phyloP scores from a whole-genome alignment of 139 green algal species.

The Nannochloris sp. region DNA sequence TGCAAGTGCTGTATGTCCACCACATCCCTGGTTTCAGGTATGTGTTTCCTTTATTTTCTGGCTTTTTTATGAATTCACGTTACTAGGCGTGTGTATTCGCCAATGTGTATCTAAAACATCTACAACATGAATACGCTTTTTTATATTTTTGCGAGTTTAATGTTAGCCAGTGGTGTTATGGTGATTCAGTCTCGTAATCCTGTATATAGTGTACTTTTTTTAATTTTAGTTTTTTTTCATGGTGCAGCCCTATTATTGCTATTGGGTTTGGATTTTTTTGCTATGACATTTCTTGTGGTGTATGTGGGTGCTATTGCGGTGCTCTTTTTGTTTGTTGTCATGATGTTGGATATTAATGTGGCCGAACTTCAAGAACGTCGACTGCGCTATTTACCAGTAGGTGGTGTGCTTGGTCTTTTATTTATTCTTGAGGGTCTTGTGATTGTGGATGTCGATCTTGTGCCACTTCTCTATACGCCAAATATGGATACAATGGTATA shows the following conservation, averaged over 20 bases:
- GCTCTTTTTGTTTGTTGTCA: conserved; percentile 67
- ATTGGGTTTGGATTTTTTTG: conserved; percentile 44
- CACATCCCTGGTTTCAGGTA: background rate
- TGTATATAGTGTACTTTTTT: conserved; percentile 45
- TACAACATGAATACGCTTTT: conserved; percentile 37
- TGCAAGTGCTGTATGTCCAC: background rate
- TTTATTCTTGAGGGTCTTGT: conserved; percentile 54
- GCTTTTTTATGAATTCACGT: conserved; percentile 11
- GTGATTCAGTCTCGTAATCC: conserved; percentile 42
- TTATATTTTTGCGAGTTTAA: conserved; percentile 48
- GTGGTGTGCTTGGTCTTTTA: conserved; percentile 41
- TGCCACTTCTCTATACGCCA: conserved; percentile 33
- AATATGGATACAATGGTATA: conserved; percentile 13
- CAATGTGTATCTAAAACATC: conserved; percentile 13
- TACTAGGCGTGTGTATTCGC: conserved; percentile 6
- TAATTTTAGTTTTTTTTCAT: conserved; percentile 58
- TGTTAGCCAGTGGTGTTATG: conserved; percentile 39
- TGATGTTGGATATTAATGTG: conserved; percentile 64
- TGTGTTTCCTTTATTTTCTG: background rate
- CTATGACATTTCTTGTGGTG: conserved; percentile 47
- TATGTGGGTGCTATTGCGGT: conserved; percentile 64
- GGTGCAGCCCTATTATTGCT: conserved; percentile 39
- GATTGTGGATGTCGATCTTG: conserved; percentile 56
- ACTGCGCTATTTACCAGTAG: conserved; percentile 44
- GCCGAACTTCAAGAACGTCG: conserved; percentile 55